Percentiles rank a stretch among this genome's conserved stretches.
These are phyloP conservation scores for Heracleum sosnowskyi DNA, from an alignment of 129 eudicot genomes.

Conservation along the genomic window DNA sequence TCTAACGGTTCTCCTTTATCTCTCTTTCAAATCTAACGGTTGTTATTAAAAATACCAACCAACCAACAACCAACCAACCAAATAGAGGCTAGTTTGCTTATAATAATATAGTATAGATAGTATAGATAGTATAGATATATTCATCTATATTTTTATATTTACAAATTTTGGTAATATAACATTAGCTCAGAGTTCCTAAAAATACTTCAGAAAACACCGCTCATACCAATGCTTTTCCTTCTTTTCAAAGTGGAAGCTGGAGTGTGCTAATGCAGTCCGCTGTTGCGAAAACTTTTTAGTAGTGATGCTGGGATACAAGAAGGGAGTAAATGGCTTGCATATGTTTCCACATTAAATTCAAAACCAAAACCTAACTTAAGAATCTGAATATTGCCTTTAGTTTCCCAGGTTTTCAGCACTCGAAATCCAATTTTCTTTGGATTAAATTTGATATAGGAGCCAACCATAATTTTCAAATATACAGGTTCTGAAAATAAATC, in stretches of 20 bases:
- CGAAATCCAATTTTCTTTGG: slow-evolving; percentile 18
- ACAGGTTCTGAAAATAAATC: too few species aligned
- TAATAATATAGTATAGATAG: too few species aligned
- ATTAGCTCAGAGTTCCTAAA: slow-evolving; percentile 28
- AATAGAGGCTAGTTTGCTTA: too few species aligned
- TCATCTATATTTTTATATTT: too few species aligned
- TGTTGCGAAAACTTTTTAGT: slow-evolving; percentile 54
- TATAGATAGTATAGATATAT: too few species aligned
- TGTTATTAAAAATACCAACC: too few species aligned
- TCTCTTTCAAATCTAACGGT: too few species aligned
- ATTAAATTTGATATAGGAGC: too few species aligned
- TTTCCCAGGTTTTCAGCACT: slow-evolving; percentile 38
- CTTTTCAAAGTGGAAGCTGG: slow-evolving; percentile 72
- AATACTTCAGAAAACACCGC: slow-evolving; percentile 26
- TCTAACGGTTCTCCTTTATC: too few species aligned
- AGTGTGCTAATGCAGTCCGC: slow-evolving; percentile 67
- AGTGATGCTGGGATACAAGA: slow-evolving; percentile 61
- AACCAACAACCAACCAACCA: too few species aligned
- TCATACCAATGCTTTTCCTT: slow-evolving; percentile 28
- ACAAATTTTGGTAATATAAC: too few species aligned
- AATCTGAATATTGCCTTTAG: slow-evolving; percentile 21
- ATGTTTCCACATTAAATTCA: slow-evolving; percentile 29
- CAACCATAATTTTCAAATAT: too few species aligned
- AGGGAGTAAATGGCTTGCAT: slow-evolving; percentile 45
- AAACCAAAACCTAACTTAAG: slow-evolving; percentile 24